Base-by-base conservation (phyloP, 352 stramenopile species). In the Phytopythium litorale region DNA sequence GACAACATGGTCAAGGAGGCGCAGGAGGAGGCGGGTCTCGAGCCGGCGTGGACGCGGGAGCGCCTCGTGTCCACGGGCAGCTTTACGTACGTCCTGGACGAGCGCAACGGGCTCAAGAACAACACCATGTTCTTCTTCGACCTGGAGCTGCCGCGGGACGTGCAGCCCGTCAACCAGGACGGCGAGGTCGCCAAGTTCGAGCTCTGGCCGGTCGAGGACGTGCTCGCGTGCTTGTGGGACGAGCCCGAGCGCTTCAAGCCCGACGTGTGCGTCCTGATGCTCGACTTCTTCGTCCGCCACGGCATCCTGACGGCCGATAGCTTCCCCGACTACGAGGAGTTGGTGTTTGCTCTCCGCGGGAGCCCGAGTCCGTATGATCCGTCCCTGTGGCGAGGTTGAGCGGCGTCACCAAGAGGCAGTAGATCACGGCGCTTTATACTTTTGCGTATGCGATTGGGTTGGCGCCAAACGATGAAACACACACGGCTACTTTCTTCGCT, bases 1-100 rank as follows among this genome's bases (percentile, higher is more conserved):
- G 77, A 87, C 21, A 92, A 92, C 58, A 92, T 92, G 81, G 55
- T 88, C 50, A 92, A 92, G 49, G 83, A 92, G 53, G 65, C 77
- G 0, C 32, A 81, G 28, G 81, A 92, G 66, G 81, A 92, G 56
- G 81, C 81, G 19, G 77, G 77, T 3, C 61, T 92, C 9, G 46
- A 66, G 3, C 69, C 70, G 3, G 30, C 62, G 25, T 84, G 81
- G 75, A 75, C 75, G 1, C 58, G 53, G 1, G n/a, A 54, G 18
- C 60, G 63, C 3, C 67, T 91, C 5, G 53, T 78, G 1, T 63
- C 77, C 32, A 67, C 68, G 6, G 79, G 81, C 54, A 86, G 67
- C 63, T 81, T 91, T 54, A 72, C 71, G 23, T 88, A 89, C 42
- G 55, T 85, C 25, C 71, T 76, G 48, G 77, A 88, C 21, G 71